Evolutionary conservation across 164 flowering plant genomes (phyloP).

Genomic region (Houttuynia cordata): DNA sequence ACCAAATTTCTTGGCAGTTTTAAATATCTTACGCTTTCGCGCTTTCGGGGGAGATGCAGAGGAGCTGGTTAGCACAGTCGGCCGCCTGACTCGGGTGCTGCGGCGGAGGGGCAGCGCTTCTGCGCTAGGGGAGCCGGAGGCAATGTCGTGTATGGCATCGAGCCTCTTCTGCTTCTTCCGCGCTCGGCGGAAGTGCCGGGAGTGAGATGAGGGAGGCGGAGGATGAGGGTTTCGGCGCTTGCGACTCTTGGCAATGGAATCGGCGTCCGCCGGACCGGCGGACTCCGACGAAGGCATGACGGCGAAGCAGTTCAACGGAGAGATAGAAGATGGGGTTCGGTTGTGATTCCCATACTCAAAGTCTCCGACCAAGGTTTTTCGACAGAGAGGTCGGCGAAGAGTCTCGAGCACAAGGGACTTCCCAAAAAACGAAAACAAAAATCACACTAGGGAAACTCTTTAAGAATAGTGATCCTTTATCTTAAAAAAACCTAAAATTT

Average conservation of each 20-base stretch:
- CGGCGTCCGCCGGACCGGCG: constrained; percentile 5
- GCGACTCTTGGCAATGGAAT: constrained; percentile 18
- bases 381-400: too few species aligned
- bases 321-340: too few species aligned
- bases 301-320: too few species aligned
- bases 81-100: constrained; percentile 55
- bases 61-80: constrained; percentile 48
- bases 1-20: not conserved
- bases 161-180: constrained; percentile 70
- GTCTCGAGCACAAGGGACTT: too few species aligned
- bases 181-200: constrained; percentile 18
- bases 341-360: too few species aligned
- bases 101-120: constrained; percentile 34
- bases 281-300: not conserved
- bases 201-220: not conserved
- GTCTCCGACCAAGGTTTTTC: too few species aligned
- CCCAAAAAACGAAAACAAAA: too few species aligned
- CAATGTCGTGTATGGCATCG: constrained; percentile 64
- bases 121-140: constrained; percentile 10
- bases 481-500: too few species aligned
- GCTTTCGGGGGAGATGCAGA: constrained; percentile 54
- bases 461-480: too few species aligned
- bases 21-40: constrained; percentile 20
- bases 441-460: too few species aligned
- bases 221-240: constrained; percentile 3